Evolutionary conservation across 1,139 yeast species (phyloP), one percentile per base, ranked within the genome.

Genomic region (Saccharomyces pastorianus): DNA sequence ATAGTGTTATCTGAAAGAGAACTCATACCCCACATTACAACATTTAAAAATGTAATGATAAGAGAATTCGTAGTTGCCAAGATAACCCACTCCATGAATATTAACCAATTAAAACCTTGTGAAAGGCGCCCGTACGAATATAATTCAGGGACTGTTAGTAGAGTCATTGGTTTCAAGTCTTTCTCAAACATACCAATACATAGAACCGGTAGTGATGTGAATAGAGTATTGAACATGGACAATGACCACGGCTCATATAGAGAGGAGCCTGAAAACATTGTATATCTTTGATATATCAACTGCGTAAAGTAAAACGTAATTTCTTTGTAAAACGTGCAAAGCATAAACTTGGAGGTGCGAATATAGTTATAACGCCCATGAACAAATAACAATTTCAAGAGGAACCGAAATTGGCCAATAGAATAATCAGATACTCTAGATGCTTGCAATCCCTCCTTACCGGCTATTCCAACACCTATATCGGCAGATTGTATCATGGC

Each of bases 401-500:
- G 72, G 67, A 81, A 93, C 56, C 96, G 76, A 72, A 93, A 93
- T 70, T 93, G 99, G 0, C 96, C 99, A 68, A 93, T 88, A 1
- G 99, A 86, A 68, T 89, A 95, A 71, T 93, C 99, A 0, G 98
- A 85, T 0, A 96, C 80, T 62, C 99, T 76, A 0, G 99, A 96
- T 0, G 99, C 99, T 67, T 93, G 99, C 50, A 93, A 73, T 1
- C 99, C 99, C 73, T 93, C 99, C 63, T 86, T 87, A 50, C 99
- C 99, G 1, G 98, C 91, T 53, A 93, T 93, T 46, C 99, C 99
- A 58, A 93, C 83, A 25, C 99, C 99, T 55, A 93, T 91, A 71
- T 93, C 98, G 0, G 99, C 99, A 66, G 96, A 87, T 73, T 93
- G 98, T 59, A 93, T 93, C 99, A 93, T 93, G 2, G 99, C 98